Evolutionary conservation across 2,329 filamentous ascomycete species (phyloP).

Genomic region (Claviceps sp.): DNA sequence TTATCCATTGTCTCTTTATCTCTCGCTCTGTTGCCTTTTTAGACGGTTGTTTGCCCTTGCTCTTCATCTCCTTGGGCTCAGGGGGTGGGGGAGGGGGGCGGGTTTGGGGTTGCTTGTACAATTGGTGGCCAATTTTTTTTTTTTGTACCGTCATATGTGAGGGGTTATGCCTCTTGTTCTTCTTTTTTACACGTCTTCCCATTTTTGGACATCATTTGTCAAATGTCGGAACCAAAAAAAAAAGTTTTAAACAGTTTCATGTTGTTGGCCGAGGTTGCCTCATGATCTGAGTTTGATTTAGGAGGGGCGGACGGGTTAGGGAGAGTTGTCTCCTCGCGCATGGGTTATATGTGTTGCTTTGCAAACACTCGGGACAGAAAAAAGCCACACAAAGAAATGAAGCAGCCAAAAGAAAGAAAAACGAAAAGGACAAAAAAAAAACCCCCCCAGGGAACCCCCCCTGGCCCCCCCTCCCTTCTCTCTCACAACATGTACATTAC

Average conservation of each 20-base stretch:
- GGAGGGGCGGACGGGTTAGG: background rate
- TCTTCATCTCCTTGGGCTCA: too few relatives aligned
- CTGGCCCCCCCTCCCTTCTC: too few relatives aligned
- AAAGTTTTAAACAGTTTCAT: background rate
- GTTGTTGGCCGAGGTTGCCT: slow-evolving; percentile 3
- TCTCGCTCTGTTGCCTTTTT: too few relatives aligned
- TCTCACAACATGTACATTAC: slow-evolving; percentile 40
- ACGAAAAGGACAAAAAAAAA: background rate
- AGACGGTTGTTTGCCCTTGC: too few relatives aligned
- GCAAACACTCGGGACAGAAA: background rate
- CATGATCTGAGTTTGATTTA: slow-evolving; percentile 2
- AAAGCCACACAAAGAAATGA: background rate
- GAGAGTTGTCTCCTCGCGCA: background rate
- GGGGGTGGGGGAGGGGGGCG: too few relatives aligned
- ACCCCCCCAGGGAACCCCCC: background rate
- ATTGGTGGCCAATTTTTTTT: too few relatives aligned
- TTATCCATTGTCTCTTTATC: too few relatives aligned
- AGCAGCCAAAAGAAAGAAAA: background rate
- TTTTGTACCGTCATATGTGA: too few relatives aligned
- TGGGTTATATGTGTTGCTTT: slow-evolving; percentile 1
- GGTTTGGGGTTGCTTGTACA: too few relatives aligned
- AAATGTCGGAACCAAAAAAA: too few relatives aligned
- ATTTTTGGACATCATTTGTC: too few relatives aligned
- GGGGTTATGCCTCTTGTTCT: background rate
- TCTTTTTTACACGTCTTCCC: slow-evolving; percentile 1